Base-by-base conservation (phyloP, 2,329 filamentous ascomycete genomes). In the Trichoderma arundinaceum region DNA sequence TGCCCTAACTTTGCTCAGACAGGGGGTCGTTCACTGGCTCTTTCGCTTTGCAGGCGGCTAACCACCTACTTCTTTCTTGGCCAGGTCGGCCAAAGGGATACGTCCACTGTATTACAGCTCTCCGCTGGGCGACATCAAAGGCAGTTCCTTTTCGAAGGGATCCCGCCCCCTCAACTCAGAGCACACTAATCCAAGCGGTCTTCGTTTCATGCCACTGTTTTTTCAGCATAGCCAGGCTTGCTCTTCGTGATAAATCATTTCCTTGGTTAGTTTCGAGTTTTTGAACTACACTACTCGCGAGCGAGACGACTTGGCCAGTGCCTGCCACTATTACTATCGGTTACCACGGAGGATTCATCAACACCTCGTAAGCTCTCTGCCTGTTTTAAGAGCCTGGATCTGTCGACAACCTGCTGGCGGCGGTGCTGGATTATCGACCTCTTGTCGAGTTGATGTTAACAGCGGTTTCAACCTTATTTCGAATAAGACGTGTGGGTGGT, bases 1-100 rank as follows among this genome's bases (percentile, higher is more conserved):
- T 62, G 46, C 61, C 59, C 66, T 68, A 64, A 60, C 57, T 61
- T 60, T 66, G 52, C 38, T 60, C 19, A 15, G 38, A 54, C 56
- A 65, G 46, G 59, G 67, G 67, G 62, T 57, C 35, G 48, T 59
- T 64, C 53, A 62, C 64, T 66, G 66, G 76, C 77, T 76, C 44
- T 66, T 46, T 56, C 41, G 48, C 49, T 53, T 53, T 39, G 46
- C 48, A 41, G 54, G 65, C 65, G 65, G 65, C 65, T 67, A 67
- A 65, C 65, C 54, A 60, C 61, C 64, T 65, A 60, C 61, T 65
- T 65, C 53, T 32, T 53, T 51, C 65, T 60, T 65, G 61, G 54
- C 51, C 41, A 65, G 58, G 41, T 38, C 60, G 54, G 48, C 38
- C 61, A 59, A 57, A 63, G 59, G 61, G 35, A 56, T 52, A 67